Base-by-base conservation (phyloP, 2,329 filamentous ascomycete genomes). In the Ciborinia camelliae region DNA sequence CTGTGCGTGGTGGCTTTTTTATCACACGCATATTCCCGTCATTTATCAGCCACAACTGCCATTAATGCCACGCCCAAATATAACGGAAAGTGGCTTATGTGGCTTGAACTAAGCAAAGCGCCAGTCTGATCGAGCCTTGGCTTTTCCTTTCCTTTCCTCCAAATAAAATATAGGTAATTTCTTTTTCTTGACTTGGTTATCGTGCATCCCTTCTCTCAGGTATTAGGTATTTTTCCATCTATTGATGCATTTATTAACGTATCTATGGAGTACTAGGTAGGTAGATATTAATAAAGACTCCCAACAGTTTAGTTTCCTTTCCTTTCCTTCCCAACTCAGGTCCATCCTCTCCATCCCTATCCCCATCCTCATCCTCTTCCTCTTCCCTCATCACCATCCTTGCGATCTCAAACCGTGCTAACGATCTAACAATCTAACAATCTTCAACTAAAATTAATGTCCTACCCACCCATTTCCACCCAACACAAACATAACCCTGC, bases 11-110 rank as follows among this genome's bases (percentile, higher is more conserved):
- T 54, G 35, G 35, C 8, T 54, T 52, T 55, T 32, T 32, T 26
- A 57, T 57, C 54, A 45, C 54, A 45, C 54, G 54, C 54, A 45
- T 57, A 32, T 32, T 32, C 54, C 54, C 54, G 28, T 57, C 10
- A 12, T 32, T n/a, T 41, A 28, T 23, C 52, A 55, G 52, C 52
- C 52, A 55, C 52, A 55, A 41, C 23, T 55, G 23, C 35, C 52
- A 55, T 12, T 35, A 7, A 26, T n/a, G n/a, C n/a, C n/a, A 45
- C 20, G 41, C 41, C 14, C 7, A 37, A 53, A 39, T 15, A 14
- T 43, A 58, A 47, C 54, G 41, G 28, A 47, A 23, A 35, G 54
- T 58, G 41, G 55, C 55, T 26, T 35, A 14, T 23, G 54, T 45
- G 54, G 39, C 54, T 43, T 8, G 4, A 39, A 35, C 35, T 41